Evolutionary conservation across 1,284 basidiomycete species (phyloP), one percentile per base, ranked within the genome.

Genomic region (Ustilago cynodontis): DNA sequence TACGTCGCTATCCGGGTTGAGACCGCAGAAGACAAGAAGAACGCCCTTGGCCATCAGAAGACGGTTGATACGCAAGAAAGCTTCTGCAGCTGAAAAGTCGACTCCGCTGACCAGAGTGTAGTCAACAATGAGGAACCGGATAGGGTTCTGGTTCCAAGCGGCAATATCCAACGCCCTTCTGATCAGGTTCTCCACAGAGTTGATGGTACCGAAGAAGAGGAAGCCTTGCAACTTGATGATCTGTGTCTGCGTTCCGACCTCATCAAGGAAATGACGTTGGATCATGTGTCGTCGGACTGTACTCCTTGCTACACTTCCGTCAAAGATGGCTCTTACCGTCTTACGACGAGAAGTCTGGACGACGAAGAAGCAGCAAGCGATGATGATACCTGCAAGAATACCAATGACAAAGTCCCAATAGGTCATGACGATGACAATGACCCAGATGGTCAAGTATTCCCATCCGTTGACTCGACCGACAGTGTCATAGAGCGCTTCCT

Each of bases 121-220:
- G 59, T 85, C 82, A 57, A 85, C 80, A 24, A 86, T 75, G 2
- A 86, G 66, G 88, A 98, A 99, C 1, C 94, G 91, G 43, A 98
- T 91, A 0, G 95, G 94, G 59, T 91, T 91, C 33, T 89, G 88
- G 50, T 91, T 88, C 92, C 94, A 97, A 14, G 90, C 88, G 0
- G 91, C 90, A 7, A 90, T 90, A 63, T 93, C 91, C 24, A 98
- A 90, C 22, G 94, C 88, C 18, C 89, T 87, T 8, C 92, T 90
- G 50, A 94, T 92, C 1, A 85, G 65, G 31, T 92, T 92, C 86
- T 98, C 95, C 65, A 97, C 94, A 49, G 91, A 88, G 0, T 92
- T 89, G 80, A 98, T 96, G 0, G 95, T 98, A 5, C 97, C 96
- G 86, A 99, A 99, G 89, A 98, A 99, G 39, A 99, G 88, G 87